Evolutionary conservation across 129 eudicot species (phyloP).

Genomic region (Saussurea involucrata): DNA sequence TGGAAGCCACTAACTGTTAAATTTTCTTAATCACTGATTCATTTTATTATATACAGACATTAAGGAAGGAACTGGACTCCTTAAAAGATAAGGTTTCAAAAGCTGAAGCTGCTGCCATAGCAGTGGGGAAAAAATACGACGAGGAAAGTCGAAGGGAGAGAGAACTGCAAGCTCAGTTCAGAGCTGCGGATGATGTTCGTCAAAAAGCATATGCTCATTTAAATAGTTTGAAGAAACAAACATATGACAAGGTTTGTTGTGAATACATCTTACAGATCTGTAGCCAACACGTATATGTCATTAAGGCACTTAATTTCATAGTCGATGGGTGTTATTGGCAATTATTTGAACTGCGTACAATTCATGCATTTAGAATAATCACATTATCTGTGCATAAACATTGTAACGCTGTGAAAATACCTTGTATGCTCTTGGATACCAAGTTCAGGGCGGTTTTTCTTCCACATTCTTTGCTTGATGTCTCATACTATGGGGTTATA

Average conservation of each 20-base stretch:
- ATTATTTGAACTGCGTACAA: neutral
- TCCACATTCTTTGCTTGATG: constrained; percentile 11
- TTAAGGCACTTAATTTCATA: neutral
- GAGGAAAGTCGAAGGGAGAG: constrained; percentile 45
- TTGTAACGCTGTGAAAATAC: constrained; percentile 17
- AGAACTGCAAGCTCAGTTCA: constrained; percentile 54
- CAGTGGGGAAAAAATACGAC: constrained; percentile 48
- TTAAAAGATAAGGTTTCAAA: constrained; percentile 49
- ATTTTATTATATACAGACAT: constrained; percentile 38
- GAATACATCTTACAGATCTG: neutral
- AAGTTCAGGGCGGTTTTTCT: neutral
- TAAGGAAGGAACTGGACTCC: constrained; percentile 66
- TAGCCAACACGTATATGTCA: constrained; percentile 11
- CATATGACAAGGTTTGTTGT: constrained; percentile 66
- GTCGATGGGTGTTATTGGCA: constrained; percentile 1
- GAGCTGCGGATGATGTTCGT: constrained; percentile 66
- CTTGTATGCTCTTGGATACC: constrained; percentile 9
- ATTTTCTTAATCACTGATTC: constrained; percentile 7
- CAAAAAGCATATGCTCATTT: constrained; percentile 54
- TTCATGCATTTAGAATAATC: constrained; percentile 6
- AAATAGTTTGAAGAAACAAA: constrained; percentile 44
- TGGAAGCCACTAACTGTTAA: neutral
- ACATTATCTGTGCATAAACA: neutral
- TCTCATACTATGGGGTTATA: neutral
- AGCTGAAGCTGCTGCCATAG: constrained; percentile 39